These are phyloP conservation scores for Penicillium sclerotiorum DNA, from an alignment of 2,329 filamentous ascomycete genomes.

Conservation along the genomic window DNA sequence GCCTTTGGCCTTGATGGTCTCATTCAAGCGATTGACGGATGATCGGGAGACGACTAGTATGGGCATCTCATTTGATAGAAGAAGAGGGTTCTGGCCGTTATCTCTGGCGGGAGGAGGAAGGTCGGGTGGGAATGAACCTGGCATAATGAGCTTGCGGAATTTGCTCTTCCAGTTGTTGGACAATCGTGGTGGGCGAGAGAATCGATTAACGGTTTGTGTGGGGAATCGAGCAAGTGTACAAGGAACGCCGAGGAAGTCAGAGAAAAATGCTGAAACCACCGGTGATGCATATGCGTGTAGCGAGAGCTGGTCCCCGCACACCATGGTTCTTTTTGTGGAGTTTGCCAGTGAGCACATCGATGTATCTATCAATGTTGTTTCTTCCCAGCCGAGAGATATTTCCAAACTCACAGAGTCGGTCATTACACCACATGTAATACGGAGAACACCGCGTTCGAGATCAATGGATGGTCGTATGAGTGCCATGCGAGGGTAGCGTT, in stretches of 20 bases:
- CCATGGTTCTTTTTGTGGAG: slow-evolving; percentile 55
- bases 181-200: slow-evolving; percentile 71
- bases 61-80: slow-evolving; percentile 90
- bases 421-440: slow-evolving; percentile 53
- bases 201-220: slow-evolving; percentile 65
- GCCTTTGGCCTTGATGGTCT: slow-evolving; percentile 62
- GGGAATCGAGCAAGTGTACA: slow-evolving; percentile 86
- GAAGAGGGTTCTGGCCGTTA: slow-evolving; percentile 54
- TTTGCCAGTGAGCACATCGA: slow-evolving; percentile 59
- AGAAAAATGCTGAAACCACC: slow-evolving; percentile 75
- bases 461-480: slow-evolving; percentile 76
- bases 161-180: slow-evolving; percentile 30
- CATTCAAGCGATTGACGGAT: slow-evolving; percentile 78
- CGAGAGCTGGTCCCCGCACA: slow-evolving; percentile 79
- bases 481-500: slow-evolving; percentile 84
- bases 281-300: slow-evolving; percentile 70
- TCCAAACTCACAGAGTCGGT: slow-evolving; percentile 38
- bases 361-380: slow-evolving; percentile 62
- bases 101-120: slow-evolving; percentile 56
- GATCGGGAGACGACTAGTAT: slow-evolving; percentile 81
- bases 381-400: slow-evolving; percentile 37
- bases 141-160: slow-evolving; percentile 41
- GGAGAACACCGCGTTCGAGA: slow-evolving; percentile 66
- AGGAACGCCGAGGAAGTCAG: slow-evolving; percentile 70
- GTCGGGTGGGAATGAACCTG: slow-evolving; percentile 56